Conservation (phyloP, 2,329 filamentous ascomycete species). For the Alternaria atra region DNA sequence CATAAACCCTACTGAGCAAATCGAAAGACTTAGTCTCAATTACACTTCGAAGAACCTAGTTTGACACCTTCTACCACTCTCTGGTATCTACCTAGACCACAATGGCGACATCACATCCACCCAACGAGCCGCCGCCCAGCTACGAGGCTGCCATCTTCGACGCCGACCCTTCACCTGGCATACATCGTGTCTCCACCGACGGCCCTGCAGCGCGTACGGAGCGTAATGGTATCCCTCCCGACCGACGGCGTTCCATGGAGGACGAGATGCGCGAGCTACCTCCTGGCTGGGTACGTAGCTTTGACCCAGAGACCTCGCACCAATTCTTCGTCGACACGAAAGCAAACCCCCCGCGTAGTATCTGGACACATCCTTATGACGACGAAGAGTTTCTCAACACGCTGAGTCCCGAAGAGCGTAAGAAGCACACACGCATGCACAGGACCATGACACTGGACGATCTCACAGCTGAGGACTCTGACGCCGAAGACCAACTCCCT, state of each 20-base stretch:
- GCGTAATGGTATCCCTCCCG: constrained; percentile 63
- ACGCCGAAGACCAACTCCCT: constrained; percentile 39
- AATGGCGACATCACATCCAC: constrained; percentile 36
- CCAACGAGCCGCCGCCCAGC: constrained; percentile 44
- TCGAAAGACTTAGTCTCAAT: neutral
- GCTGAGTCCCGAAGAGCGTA: constrained; percentile 60
- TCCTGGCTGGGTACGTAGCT: constrained; percentile 65
- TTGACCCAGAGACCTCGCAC: constrained; percentile 62
- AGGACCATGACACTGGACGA: constrained; percentile 53
- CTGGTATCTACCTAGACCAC: neutral
- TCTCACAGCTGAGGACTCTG: constrained; percentile 55
- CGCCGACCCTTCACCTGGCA: constrained; percentile 31
- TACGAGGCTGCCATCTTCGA: constrained; percentile 45
- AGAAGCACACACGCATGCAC: constrained; percentile 54
- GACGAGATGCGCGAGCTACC: constrained; percentile 66
- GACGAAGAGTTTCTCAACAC: constrained; percentile 63
- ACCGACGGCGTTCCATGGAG: constrained; percentile 67
- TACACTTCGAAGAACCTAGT: neutral
- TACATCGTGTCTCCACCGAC: constrained; percentile 44
- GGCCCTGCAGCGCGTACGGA: constrained; percentile 42
- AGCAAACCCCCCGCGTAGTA: constrained; percentile 63
- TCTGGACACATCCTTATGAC: constrained; percentile 70
- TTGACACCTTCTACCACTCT: neutral
- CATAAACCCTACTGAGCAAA: neutral
- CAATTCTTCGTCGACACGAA: constrained; percentile 71